Percentiles rank a stretch among this genome's conserved stretches.
Conservation (phyloP, 495 filamentous ascomycete genomes). For the Podospora conica region DNA sequence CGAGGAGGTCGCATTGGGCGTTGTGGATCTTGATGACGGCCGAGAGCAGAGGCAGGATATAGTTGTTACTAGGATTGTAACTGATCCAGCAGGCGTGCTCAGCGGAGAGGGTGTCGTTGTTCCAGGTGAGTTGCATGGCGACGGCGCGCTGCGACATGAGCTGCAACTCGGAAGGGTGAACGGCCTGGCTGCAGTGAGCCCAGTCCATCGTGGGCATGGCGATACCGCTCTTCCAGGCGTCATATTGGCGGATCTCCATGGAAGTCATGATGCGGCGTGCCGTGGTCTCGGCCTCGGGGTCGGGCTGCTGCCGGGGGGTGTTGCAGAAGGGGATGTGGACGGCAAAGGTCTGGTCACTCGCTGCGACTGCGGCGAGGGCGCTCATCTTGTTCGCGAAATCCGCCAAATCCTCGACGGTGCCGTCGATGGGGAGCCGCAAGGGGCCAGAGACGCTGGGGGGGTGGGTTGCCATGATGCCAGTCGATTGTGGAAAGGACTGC, state of each 20-base stretch:
- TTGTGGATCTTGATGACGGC: neutral
- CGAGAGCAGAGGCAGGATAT: neutral
- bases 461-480: neutral
- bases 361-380: neutral
- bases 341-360: neutral
- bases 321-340: neutral
- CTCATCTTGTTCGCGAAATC: neutral
- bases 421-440: no score
- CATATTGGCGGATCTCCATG: neutral
- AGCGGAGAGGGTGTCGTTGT: neutral
- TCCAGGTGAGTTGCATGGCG: neutral
- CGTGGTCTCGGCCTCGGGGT: neutral
- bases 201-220: neutral
- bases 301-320: no score
- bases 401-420: neutral
- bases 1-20: neutral
- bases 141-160: neutral
- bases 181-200: neutral
- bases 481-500: neutral
- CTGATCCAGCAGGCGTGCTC: neutral
- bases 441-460: no score
- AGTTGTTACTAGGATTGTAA: neutral
- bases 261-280: neutral
- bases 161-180: neutral
- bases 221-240: neutral